Conservation (phyloP, 2,329 filamentous ascomycete genomes). For the Cercospora beticola region DNA sequence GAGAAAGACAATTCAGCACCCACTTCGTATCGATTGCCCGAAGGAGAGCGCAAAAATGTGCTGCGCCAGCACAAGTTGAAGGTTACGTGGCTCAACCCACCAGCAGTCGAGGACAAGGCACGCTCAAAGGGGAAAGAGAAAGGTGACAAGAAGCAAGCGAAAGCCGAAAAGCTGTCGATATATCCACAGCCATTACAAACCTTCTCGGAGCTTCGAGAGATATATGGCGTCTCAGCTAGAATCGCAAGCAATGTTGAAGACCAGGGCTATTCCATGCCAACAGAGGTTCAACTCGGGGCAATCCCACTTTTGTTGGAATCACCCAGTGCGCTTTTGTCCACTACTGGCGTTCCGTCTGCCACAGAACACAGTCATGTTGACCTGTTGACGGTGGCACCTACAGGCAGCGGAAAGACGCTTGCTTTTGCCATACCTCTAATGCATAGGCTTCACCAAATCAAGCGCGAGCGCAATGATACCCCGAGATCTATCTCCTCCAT, state of each 20-base stretch:
- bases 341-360: constrained; percentile 32
- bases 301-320: constrained; percentile 71
- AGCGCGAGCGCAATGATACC: constrained; percentile 25
- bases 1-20: background rate
- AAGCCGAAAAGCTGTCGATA: constrained; percentile 56
- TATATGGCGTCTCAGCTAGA: constrained; percentile 71
- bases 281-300: constrained; percentile 87
- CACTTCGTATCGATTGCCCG: background rate
- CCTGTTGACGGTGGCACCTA: constrained; percentile 86
- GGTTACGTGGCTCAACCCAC: constrained; percentile 33
- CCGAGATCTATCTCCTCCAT: constrained; percentile 40
- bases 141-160: constrained; percentile 36
- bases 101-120: constrained; percentile 41
- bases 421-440: constrained; percentile 88
- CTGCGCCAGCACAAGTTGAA: constrained; percentile 40
- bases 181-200: constrained; percentile 77
- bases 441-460: constrained; percentile 60
- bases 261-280: constrained; percentile 86
- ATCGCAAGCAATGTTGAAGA: constrained; percentile 74
- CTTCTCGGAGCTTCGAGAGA: constrained; percentile 69
- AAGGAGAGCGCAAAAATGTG: constrained; percentile 32
- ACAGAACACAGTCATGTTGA: constrained; percentile 52
- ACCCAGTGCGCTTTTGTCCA: constrained; percentile 51
- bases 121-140: constrained; percentile 50
- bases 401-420: constrained; percentile 93